Evolutionary conservation across 2,329 filamentous ascomycete genomes (phyloP).

Genomic region (Aspergillus tanneri): DNA sequence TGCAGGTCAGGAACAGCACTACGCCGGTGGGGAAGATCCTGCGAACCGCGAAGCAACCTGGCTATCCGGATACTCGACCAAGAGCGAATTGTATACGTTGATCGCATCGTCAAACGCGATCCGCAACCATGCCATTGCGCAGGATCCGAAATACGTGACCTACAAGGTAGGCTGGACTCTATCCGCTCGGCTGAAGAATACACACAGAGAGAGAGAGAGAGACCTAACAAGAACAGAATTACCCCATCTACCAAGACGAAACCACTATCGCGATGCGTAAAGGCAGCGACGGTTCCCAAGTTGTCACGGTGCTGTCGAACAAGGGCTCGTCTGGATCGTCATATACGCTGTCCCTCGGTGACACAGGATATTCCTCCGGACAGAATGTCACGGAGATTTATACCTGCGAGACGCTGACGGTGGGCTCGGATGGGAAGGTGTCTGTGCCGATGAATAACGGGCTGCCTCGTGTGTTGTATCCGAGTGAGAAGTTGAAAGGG

Average conservation of each 20-base stretch:
- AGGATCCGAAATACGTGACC: conserved; percentile 41
- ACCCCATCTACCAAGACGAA: conserved; percentile 46
- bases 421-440: conserved; percentile 46
- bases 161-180: conserved; percentile 29
- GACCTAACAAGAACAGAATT: conserved; percentile 25
- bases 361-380: conserved; percentile 28
- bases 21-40: conserved; percentile 51
- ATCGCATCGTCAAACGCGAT: conserved; percentile 53
- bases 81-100: conserved; percentile 50
- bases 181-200: background rate
- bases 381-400: conserved; percentile 28
- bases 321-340: conserved; percentile 34
- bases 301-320: conserved; percentile 45
- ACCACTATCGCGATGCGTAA: conserved; percentile 48
- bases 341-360: conserved; percentile 27
- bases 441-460: conserved; percentile 46
- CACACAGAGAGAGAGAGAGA: background rate
- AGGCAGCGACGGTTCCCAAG: conserved; percentile 41
- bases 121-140: conserved; percentile 45
- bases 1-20: conserved; percentile 67
- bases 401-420: conserved; percentile 44
- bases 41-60: conserved; percentile 59
- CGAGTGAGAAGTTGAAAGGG: conserved; percentile 10
- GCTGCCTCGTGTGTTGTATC: conserved; percentile 42
- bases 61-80: conserved; percentile 52